Percentiles rank a stretch among this genome's conserved stretches.
These are phyloP conservation scores for Monosporascus sp. DNA, from an alignment of 2,329 filamentous ascomycete species.

Conservation along the genomic window DNA sequence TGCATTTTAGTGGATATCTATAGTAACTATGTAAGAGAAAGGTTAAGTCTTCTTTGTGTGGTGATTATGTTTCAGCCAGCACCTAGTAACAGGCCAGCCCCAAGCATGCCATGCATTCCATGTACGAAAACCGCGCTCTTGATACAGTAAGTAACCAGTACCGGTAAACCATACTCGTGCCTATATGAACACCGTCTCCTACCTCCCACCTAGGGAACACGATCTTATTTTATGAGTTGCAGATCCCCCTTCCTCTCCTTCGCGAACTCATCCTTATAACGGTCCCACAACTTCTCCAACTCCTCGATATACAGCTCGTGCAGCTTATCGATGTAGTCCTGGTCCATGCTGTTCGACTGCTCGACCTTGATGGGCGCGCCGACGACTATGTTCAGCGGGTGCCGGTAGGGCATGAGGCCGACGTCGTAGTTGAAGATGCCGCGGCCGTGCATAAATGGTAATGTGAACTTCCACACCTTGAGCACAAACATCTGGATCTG, in stretches of 20 bases:
- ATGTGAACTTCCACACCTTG: conserved; percentile 82
- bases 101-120: too few relatives aligned
- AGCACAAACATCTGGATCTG: conserved; percentile 79
- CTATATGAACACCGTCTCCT: too few relatives aligned
- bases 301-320: conserved; percentile 76
- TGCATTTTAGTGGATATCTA: too few relatives aligned
- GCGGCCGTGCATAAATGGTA: conserved; percentile 83
- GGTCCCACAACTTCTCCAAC: conserved; percentile 66
- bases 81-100: too few relatives aligned
- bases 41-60: too few relatives aligned
- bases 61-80: too few relatives aligned
- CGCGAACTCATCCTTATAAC: conserved; percentile 73
- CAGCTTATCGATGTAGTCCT: conserved; percentile 72
- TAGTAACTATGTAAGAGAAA: too few relatives aligned
- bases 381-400: conserved; percentile 83
- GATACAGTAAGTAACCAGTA: too few relatives aligned
- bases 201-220: too few relatives aligned
- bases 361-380: conserved; percentile 72
- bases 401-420: conserved; percentile 88
- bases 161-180: too few relatives aligned
- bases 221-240: conserved; percentile 46
- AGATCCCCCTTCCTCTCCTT: conserved; percentile 57
- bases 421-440: conserved; percentile 98
- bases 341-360: conserved; percentile 57
- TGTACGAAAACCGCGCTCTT: too few relatives aligned